These are phyloP conservation scores for Zymoseptoria passerinii DNA, from an alignment of 2,329 filamentous ascomycete species.

Conservation along the genomic window DNA sequence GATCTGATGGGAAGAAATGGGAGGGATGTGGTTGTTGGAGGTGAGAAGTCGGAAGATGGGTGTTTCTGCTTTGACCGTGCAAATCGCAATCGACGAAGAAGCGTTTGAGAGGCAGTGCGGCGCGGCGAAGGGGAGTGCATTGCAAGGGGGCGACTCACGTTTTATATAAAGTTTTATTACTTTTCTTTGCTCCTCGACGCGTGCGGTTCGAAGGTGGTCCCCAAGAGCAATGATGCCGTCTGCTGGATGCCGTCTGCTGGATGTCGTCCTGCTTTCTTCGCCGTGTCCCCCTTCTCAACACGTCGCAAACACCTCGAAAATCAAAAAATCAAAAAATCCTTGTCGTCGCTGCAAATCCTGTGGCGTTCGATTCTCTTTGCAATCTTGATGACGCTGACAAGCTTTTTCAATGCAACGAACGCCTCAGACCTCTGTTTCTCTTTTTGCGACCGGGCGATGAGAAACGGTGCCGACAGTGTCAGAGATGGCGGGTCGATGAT, in stretches of 20 bases:
- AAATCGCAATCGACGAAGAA: background rate
- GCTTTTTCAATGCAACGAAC: background rate
- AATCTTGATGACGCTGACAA: background rate
- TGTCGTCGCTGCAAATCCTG: background rate
- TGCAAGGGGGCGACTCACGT: background rate
- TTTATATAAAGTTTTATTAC: too few relatives aligned
- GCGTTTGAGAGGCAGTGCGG: background rate
- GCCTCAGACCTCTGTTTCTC: background rate
- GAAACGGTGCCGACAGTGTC: background rate
- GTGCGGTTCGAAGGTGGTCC: background rate
- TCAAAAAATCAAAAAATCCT: too few relatives aligned
- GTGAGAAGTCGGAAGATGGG: background rate
- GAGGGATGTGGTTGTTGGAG: background rate
- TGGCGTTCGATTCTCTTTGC: background rate
- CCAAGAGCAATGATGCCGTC: background rate
- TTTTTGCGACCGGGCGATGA: background rate
- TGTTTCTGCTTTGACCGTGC: background rate
- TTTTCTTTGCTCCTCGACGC: too few relatives aligned
- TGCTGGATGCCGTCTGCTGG: background rate
- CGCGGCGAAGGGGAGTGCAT: background rate
- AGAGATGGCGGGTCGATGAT: background rate
- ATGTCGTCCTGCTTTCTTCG: background rate
- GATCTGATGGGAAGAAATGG: background rate
- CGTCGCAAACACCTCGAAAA: background rate
- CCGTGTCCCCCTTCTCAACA: background rate